A percentile compares a stretch with the other conserved stretches of the same genome.
phyloP scores from a whole-genome alignment of 2,329 filamentous ascomycete species.

The Hypoxylon sp. region DNA sequence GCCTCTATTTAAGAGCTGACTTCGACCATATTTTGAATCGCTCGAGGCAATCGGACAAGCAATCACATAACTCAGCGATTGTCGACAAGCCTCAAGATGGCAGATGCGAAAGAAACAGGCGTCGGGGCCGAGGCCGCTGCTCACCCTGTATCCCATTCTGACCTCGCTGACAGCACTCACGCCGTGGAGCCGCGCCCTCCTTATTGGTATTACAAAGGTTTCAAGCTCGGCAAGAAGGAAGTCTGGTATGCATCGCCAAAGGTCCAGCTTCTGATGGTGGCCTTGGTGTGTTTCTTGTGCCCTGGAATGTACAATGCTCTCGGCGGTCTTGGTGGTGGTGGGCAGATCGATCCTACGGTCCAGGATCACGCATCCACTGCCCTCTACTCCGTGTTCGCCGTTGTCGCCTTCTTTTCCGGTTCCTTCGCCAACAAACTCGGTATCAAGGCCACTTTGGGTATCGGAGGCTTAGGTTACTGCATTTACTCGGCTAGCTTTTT shows the following conservation, averaged over 20 bases:
- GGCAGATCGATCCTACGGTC: constrained; percentile 68
- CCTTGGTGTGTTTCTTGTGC: constrained; percentile 79
- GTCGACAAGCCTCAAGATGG: constrained; percentile 29
- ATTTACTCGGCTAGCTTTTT: constrained; percentile 81
- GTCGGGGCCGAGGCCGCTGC: constrained; percentile 25
- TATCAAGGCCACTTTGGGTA: constrained; percentile 75
- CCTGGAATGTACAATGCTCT: constrained; percentile 82
- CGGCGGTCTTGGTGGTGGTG: constrained; percentile 75
- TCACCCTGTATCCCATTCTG: constrained; percentile 40
- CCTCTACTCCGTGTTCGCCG: constrained; percentile 66
- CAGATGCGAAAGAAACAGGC: constrained; percentile 34
- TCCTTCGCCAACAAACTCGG: constrained; percentile 85
- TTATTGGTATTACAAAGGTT: constrained; percentile 78
- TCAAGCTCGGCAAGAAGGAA: constrained; percentile 67
- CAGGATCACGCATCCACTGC: constrained; percentile 72
- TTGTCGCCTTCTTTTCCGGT: constrained; percentile 78
- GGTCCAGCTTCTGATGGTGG: constrained; percentile 79
- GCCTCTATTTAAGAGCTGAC: constrained; percentile 23
- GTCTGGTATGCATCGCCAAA: constrained; percentile 82
- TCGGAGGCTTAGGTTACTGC: constrained; percentile 83
- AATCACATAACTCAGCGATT: constrained; percentile 9
- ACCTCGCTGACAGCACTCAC: constrained; percentile 36
- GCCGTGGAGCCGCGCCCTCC: constrained; percentile 56
- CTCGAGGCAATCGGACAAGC: constrained; percentile 14
- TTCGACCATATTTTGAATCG: constrained; percentile 28